A percentile compares a stretch with the other conserved stretches of the same genome.
Evolutionary conservation across 2,329 filamentous ascomycete species (phyloP).

Genomic region (Colletotrichum sp.): DNA sequence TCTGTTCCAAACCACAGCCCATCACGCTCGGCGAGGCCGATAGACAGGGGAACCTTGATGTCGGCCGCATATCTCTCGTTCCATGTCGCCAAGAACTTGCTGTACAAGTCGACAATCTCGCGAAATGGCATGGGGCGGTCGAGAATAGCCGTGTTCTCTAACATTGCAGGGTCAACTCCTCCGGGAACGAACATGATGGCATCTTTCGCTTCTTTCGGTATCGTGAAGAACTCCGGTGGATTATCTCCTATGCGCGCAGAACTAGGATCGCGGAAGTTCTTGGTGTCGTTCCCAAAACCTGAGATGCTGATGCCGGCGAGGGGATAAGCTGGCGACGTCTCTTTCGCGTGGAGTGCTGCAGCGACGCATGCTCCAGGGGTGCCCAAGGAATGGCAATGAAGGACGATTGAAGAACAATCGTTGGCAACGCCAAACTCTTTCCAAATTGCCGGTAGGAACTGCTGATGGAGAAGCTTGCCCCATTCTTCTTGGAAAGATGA

Average conservation of each 20-base stretch:
- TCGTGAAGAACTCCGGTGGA: not conserved
- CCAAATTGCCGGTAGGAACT: conserved; percentile 25
- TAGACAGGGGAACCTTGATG: conserved; percentile 23
- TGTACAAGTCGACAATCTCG: conserved; percentile 13
- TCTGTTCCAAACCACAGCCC: conserved; percentile 19
- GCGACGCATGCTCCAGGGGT: conserved; percentile 20
- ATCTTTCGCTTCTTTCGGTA: conserved; percentile 18
- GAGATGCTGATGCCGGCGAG: conserved; percentile 25
- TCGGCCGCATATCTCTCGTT: conserved; percentile 1
- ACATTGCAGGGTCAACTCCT: conserved; percentile 20
- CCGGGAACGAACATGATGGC: conserved; percentile 18
- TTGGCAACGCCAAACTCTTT: conserved; percentile 14
- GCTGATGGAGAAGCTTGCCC: conserved; percentile 15
- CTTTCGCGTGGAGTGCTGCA: conserved; percentile 15
- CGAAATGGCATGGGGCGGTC: conserved; percentile 15
- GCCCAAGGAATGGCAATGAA: conserved; percentile 27
- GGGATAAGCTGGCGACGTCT: conserved; percentile 15
- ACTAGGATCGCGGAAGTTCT: not conserved
- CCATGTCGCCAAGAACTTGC: conserved; percentile 15
- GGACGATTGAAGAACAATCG: conserved; percentile 23
- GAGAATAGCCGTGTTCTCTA: conserved; percentile 17
- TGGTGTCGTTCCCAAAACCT: conserved; percentile 22
- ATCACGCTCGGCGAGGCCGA: conserved; percentile 25
- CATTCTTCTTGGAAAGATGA: conserved; percentile 12
- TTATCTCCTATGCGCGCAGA: not conserved